These are phyloP conservation scores for Trichomonas tenax DNA, from an alignment of 208 protist species.

Conservation along the genomic window DNA sequence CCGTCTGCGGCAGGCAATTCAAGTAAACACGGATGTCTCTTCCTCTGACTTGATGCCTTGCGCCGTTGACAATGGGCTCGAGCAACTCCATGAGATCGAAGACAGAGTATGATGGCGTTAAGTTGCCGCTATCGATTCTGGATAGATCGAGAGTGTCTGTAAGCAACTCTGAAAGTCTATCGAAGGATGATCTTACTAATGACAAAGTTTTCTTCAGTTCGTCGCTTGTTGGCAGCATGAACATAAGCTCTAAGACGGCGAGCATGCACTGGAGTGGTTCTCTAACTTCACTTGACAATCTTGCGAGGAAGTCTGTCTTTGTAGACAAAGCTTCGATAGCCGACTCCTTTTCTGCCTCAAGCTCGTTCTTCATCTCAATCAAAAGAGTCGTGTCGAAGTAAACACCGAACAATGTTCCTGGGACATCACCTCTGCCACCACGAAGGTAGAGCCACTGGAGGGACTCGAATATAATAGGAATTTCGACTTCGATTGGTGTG, in stretches of 20 bases:
- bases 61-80: not conserved
- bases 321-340: not conserved
- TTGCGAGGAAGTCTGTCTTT: not conserved
- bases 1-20: not conserved
- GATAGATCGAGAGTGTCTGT: not conserved
- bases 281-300: not conserved
- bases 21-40: not conserved
- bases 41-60: not conserved
- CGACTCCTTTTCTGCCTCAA: not conserved
- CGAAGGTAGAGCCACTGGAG: not conserved
- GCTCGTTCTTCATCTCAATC: not conserved
- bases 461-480: not conserved
- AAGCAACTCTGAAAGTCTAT: not conserved
- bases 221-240: not conserved
- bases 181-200: not conserved
- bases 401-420: not conserved
- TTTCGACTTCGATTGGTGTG: not conserved
- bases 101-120: not conserved
- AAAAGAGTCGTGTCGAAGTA: not conserved
- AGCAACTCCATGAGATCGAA: not conserved
- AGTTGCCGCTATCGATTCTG: not conserved
- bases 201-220: not conserved
- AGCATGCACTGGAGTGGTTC: not conserved
- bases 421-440: not conserved
- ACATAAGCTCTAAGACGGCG: not conserved